Evolutionary conservation across 306 rosid species (phyloP).

Genomic region (Acmispon strigosus): DNA sequence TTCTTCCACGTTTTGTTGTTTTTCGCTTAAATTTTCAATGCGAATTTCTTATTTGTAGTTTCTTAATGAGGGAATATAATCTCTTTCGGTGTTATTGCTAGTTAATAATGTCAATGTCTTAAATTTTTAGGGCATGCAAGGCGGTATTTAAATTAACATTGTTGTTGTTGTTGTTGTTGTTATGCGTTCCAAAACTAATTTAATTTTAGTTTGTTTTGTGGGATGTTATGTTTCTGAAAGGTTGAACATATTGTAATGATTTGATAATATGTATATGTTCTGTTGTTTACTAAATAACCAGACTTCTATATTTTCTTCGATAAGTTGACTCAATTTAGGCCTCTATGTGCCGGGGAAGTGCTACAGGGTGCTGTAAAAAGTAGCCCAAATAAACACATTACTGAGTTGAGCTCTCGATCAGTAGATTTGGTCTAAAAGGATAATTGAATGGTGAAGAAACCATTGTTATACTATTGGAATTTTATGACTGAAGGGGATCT

Average conservation of each 20-base stretch:
- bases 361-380: not conserved
- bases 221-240: not conserved
- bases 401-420: not conserved
- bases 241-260: not conserved
- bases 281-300: not conserved
- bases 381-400: not conserved
- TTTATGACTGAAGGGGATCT: not conserved
- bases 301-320: not conserved
- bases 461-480: not conserved
- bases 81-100: not conserved
- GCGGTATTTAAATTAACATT: not conserved
- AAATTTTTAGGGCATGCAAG: not conserved
- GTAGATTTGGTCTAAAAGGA: not conserved
- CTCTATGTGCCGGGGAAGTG: not conserved
- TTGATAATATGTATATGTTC: not conserved
- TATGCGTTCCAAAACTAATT: not conserved
- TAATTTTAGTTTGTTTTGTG: not conserved
- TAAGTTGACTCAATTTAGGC: too few relatives aligned
- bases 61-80: not conserved
- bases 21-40: not conserved
- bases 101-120: not conserved
- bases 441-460: not conserved
- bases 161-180: not conserved
- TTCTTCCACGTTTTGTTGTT: not conserved
- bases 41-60: not conserved